Percentiles rank a stretch among this genome's conserved stretches.
These are phyloP conservation scores for Pyrenophora seminiperda DNA, from an alignment of 2,329 filamentous ascomycete species.

Conservation along the genomic window DNA sequence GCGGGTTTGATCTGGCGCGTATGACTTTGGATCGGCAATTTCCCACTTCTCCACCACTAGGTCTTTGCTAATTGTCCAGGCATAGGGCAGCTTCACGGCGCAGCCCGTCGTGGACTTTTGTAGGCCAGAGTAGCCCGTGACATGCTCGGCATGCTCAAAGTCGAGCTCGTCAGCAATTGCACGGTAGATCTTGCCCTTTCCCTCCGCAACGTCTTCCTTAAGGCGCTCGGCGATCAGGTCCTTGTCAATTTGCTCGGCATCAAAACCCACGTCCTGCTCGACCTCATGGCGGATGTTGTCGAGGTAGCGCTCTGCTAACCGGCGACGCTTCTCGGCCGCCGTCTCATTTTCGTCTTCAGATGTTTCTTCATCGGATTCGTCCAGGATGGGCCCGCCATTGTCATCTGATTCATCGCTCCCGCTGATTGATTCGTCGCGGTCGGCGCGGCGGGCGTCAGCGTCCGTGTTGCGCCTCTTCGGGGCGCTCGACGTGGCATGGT, in stretches of 20 bases:
- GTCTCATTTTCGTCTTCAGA: slow-evolving; percentile 85
- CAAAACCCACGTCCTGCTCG: slow-evolving; percentile 79
- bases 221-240: slow-evolving; percentile 86
- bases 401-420: slow-evolving; percentile 76
- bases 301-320: slow-evolving; percentile 89
- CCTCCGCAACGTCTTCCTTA: slow-evolving; percentile 89
- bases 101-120: slow-evolving; percentile 78
- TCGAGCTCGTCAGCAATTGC: slow-evolving; percentile 75
- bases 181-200: slow-evolving; percentile 87
- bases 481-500: slow-evolving; percentile 54
- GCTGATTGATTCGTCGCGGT: slow-evolving; percentile 80
- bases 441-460: slow-evolving; percentile 53
- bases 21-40: slow-evolving; percentile 62
- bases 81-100: slow-evolving; percentile 76
- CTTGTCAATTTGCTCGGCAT: slow-evolving; percentile 89
- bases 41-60: slow-evolving; percentile 87
- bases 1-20: slow-evolving; percentile 26
- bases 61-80: slow-evolving; percentile 90
- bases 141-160: slow-evolving; percentile 69
- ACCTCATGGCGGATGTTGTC: slow-evolving; percentile 82
- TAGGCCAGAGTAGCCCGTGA: slow-evolving; percentile 78
- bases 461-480: slow-evolving; percentile 66
- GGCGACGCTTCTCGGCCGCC: slow-evolving; percentile 81
- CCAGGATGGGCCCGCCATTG: slow-evolving; percentile 52
- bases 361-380: slow-evolving; percentile 53